These are phyloP conservation scores for Selenicereus undatus DNA, from an alignment of 148 eudicot species.

Conservation along the genomic window DNA sequence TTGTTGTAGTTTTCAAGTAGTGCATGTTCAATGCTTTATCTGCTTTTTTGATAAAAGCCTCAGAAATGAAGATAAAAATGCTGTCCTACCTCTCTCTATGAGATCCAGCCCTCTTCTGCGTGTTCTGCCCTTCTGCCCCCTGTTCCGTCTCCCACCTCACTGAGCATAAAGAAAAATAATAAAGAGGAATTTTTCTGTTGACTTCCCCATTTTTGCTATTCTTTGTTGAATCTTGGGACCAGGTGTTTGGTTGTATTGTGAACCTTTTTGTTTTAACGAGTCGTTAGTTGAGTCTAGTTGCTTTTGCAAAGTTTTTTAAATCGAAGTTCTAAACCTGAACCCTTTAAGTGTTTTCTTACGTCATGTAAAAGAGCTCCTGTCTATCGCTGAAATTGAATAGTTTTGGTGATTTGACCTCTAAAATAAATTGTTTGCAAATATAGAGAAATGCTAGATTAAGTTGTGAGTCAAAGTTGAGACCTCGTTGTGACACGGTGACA, in stretches of 20 bases:
- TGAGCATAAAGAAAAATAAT: neutral
- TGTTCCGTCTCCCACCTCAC: no score
- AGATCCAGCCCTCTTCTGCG: neutral
- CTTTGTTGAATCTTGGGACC: neutral
- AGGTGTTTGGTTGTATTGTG: neutral
- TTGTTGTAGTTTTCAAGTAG: neutral
- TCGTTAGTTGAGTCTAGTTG: neutral
- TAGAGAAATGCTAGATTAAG: no score
- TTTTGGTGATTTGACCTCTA: neutral
- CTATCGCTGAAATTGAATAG: neutral
- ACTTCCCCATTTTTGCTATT: neutral
- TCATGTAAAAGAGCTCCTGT: neutral
- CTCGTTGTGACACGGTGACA: neutral
- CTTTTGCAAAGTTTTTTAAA: neutral
- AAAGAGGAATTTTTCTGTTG: neutral
- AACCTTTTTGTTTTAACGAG: neutral
- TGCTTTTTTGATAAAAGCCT: neutral
- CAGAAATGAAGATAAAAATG: neutral
- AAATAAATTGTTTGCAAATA: neutral
- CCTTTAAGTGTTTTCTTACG: no score
- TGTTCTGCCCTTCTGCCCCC: neutral
- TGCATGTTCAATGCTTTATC: neutral
- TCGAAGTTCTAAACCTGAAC: neutral
- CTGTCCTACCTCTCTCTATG: neutral
- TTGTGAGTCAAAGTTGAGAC: neutral